These are phyloP conservation scores for Chrysosphaeria jannelii DNA, from an alignment of 2,329 filamentous ascomycete genomes.

Conservation along the genomic window DNA sequence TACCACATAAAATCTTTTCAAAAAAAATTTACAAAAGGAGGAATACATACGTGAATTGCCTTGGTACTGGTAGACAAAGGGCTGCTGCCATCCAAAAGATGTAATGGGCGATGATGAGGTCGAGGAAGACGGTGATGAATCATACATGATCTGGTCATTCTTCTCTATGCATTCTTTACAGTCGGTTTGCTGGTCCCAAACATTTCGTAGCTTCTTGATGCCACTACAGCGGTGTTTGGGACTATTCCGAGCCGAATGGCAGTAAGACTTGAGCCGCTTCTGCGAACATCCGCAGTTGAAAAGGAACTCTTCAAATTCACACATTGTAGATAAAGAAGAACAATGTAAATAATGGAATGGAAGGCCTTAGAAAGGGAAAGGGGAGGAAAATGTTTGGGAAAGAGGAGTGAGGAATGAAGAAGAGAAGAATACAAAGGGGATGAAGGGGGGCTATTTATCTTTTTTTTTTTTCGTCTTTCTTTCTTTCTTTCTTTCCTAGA, in stretches of 20 bases:
- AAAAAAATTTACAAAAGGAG: no score
- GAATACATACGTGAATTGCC: no score
- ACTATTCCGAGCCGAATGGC: slow-evolving; percentile 47
- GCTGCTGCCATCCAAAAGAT: no score
- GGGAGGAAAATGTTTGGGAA: no score
- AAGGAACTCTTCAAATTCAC: slow-evolving; percentile 37
- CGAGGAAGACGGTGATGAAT: no score
- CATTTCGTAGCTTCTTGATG: slow-evolving; percentile 31
- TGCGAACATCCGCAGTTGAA: slow-evolving; percentile 33
- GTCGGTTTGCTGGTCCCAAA: slow-evolving; percentile 22
- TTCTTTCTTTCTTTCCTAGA: no score
- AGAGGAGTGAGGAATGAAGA: no score
- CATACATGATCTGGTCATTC: no score
- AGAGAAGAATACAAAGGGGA: neutral
- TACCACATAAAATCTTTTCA: no score
- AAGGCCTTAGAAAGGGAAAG: no score
- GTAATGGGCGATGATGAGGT: no score
- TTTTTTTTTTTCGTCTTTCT: neutral
- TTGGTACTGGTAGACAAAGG: no score
- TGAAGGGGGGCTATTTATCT: neutral
- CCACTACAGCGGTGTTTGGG: slow-evolving; percentile 36
- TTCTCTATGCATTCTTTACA: slow-evolving; percentile 16
- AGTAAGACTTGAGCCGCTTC: slow-evolving; percentile 32
- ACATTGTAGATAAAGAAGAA: slow-evolving; percentile 17
- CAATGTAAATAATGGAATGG: neutral